Percentiles rank a stretch among this genome's conserved stretches.
phyloP scores from a whole-genome alignment of 176 grass and related monocot genomes.

The Luzula sylvatica region DNA sequence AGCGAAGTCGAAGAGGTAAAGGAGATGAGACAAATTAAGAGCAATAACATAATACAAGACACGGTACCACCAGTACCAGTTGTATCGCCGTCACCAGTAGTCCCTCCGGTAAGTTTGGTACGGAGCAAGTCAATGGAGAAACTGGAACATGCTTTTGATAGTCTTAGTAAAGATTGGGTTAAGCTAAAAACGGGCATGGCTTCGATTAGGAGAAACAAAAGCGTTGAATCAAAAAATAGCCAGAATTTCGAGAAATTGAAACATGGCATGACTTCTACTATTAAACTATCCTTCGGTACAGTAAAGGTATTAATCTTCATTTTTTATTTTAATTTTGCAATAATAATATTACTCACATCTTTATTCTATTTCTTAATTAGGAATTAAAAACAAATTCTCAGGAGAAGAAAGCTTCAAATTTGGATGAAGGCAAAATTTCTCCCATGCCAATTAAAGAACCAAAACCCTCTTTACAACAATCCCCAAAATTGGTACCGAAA shows the following conservation, averaged over 20 bases:
- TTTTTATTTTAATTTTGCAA: no score
- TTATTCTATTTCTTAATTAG: no score
- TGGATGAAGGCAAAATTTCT: background rate
- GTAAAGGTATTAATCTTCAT: constrained; percentile 2
- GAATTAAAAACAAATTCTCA: no score
- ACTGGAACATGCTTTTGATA: constrained; percentile 14
- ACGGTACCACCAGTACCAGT: no score
- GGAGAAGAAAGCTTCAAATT: background rate
- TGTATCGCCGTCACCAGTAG: no score
- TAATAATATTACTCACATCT: no score
- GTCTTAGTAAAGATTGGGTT: constrained; percentile 18
- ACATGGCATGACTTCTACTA: background rate
- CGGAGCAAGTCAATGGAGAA: constrained; percentile 3
- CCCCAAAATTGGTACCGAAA: no score
- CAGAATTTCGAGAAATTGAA: background rate
- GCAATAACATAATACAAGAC: no score
- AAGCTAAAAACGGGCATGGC: constrained; percentile 18
- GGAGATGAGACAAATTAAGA: background rate
- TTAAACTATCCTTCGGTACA: background rate
- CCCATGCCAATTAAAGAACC: constrained; percentile 5
- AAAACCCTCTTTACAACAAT: background rate
- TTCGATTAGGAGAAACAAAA: constrained; percentile 1
- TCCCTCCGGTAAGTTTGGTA: background rate
- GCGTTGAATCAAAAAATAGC: background rate
- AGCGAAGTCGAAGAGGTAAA: constrained; percentile 8